phyloP scores from a whole-genome alignment of 306 rosid genomes.

The Nissolia schottii region DNA sequence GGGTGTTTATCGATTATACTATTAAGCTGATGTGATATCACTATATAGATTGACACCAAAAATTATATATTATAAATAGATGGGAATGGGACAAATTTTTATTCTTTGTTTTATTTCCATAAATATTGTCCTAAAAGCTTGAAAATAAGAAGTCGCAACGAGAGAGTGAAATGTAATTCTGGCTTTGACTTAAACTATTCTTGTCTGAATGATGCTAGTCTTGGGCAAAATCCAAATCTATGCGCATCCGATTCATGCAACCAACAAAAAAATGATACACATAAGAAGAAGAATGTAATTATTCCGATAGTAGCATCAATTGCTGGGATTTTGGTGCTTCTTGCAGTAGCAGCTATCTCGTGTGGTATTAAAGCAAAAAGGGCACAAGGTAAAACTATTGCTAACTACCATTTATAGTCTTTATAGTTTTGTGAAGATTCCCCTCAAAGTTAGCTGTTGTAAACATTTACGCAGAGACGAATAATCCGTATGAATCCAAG shows the following conservation, averaged over 20 bases:
- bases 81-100: not conserved
- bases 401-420: not conserved
- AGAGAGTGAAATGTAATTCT: not conserved
- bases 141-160: not conserved
- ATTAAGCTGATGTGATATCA: too few species aligned
- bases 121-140: not conserved
- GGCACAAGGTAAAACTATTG: not conserved
- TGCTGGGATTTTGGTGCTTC: constrained; percentile 18
- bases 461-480: not conserved
- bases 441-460: not conserved
- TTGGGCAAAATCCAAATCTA: constrained; percentile 30
- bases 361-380: too few species aligned
- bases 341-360: not conserved
- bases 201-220: constrained; percentile 7
- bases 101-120: not conserved
- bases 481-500: constrained; percentile 15
- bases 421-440: not conserved
- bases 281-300: constrained; percentile 1
- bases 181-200: not conserved
- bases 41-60: too few species aligned
- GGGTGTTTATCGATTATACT: too few species aligned
- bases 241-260: constrained; percentile 9
- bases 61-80: too few species aligned
- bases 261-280: not conserved
- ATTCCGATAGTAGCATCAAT: constrained; percentile 30